Base-by-base conservation (phyloP, 495 filamentous ascomycete species). In the Evansstolkia leycettana region DNA sequence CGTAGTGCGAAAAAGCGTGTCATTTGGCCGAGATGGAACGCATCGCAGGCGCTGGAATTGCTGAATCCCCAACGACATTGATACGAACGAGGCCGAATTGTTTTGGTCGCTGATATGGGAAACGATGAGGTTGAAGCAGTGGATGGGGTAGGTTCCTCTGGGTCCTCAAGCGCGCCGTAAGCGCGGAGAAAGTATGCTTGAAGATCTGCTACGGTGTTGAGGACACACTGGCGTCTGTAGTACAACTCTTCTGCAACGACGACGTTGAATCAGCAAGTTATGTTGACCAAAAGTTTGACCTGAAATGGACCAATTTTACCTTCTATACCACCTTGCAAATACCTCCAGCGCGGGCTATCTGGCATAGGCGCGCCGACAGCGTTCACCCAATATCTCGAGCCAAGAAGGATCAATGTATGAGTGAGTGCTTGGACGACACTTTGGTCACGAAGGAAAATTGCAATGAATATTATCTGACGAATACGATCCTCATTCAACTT, bases 11-110 rank as follows among this genome's bases (percentile, higher is more conserved):
- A 77, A 52, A 92, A 94, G 26, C 82, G 80, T 40, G 83, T 57
- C 67, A 86, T 85, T 57, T 92, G 82, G 11, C 86, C 86, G 0
- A 92, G 67, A 46, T 93, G 84, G 52, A 84, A 94, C 4, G 78
- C 75, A 55, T 94, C 86, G 52, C 86, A 94, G 40, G 80, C 72
- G 11, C 68, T 60, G 26, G 74, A 80, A 24, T 78, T 78, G 38
- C 78, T 80, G 48, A 89, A 85, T 26, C 81, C 82, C 0, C 81
- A 71, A 36, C 75, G 77, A 54, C 86, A 94, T 47, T 88, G 78
- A 17, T 57, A 58, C 6, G 43, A 46, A n/a, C 52, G 51, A n/a
- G 41, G 34, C 24, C 51, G 55, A 6, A 36, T 30, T n/a, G 38
- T 38, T 14, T 45, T 34, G 6, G 45, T 26, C 32, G 45, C 27